Conservation (phyloP, 2,329 filamentous ascomycete species). For the Neopestalotiopsis sp. region DNA sequence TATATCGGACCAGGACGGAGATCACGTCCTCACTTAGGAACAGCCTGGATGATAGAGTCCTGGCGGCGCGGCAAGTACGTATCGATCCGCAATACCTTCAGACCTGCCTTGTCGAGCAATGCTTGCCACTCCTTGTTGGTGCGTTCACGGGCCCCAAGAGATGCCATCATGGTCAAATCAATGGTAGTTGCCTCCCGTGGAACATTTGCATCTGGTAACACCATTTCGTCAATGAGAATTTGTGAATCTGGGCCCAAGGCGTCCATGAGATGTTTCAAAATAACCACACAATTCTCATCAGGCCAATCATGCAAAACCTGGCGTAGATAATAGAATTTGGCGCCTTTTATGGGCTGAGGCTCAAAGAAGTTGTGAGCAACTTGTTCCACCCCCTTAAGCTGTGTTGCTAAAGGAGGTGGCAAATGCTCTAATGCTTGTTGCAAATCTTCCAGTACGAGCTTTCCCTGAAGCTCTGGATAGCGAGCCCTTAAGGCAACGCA, state of each 20-base stretch:
- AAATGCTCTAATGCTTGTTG: slow-evolving; percentile 19
- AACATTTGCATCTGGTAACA: slow-evolving; percentile 40
- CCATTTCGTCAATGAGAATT: slow-evolving; percentile 49
- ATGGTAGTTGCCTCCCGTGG: slow-evolving; percentile 35
- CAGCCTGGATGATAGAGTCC: slow-evolving; percentile 25
- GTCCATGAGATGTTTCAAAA: slow-evolving; percentile 37
- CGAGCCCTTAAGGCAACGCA: not conserved
- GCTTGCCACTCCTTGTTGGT: slow-evolving; percentile 39
- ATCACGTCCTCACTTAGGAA: not conserved
- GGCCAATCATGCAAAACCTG: slow-evolving; percentile 44
- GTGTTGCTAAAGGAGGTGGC: slow-evolving; percentile 3
- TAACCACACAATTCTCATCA: slow-evolving; percentile 35
- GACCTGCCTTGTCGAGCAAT: slow-evolving; percentile 28
- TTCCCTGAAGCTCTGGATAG: slow-evolving; percentile 6
- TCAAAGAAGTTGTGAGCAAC: slow-evolving; percentile 32
- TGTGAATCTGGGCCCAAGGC: slow-evolving; percentile 34
- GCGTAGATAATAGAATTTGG: slow-evolving; percentile 43
- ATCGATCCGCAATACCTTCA: slow-evolving; percentile 21
- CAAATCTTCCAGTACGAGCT: slow-evolving; percentile 2
- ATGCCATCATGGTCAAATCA: slow-evolving; percentile 44
- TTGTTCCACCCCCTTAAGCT: slow-evolving; percentile 18
- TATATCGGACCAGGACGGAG: no score
- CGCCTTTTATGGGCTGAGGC: slow-evolving; percentile 31
- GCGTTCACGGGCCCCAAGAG: slow-evolving; percentile 39
- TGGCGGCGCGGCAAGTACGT: slow-evolving; percentile 23